These are phyloP conservation scores for Oryza meridionalis DNA, from an alignment of 176 grass and related monocot genomes.

Conservation along the genomic window DNA sequence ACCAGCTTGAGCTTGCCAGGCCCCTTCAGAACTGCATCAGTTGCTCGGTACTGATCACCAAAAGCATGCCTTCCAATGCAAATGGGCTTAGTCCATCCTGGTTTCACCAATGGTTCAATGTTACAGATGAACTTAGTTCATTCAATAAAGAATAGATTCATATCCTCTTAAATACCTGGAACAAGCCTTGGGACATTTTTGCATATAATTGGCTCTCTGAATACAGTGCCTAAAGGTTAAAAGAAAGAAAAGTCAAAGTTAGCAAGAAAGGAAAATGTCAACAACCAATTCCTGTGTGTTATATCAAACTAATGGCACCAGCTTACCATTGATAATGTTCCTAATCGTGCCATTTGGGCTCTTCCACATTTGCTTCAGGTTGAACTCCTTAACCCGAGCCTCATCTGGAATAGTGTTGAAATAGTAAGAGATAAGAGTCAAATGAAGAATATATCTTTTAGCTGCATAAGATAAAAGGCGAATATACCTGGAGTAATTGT, in stretches of 20 bases:
- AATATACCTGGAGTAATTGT: conserved; percentile 92
- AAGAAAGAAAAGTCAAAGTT: conserved; percentile 34
- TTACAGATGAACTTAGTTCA: conserved; percentile 24
- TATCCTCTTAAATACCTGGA: conserved; percentile 68
- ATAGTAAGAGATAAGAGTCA: conserved; percentile 32
- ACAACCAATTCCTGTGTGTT: conserved; percentile 25
- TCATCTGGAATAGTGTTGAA: conserved; percentile 66
- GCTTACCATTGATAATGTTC: conserved; percentile 87
- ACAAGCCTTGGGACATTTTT: conserved; percentile 90
- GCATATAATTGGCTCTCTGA: conserved; percentile 98
- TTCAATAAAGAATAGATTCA: conserved; percentile 17
- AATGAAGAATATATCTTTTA: conserved; percentile 30
- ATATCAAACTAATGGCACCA: conserved; percentile 27
- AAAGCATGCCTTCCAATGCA: conserved; percentile 99
- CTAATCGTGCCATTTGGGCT: conserved; percentile 98
- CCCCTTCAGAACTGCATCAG: conserved; percentile 91
- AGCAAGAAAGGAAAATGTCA: conserved; percentile 20
- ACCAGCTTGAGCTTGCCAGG: conserved; percentile 98
- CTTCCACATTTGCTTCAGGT: conserved; percentile 91
- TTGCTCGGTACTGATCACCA: conserved; percentile 96
- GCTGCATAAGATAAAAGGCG: conserved; percentile 43
- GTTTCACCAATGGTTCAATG: conserved; percentile 37
- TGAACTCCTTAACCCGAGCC: conserved; percentile 82
- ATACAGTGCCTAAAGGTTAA: conserved; percentile 77
- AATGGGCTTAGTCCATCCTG: conserved; percentile 99